Evolutionary conservation across 345 rosid species (phyloP).

Genomic region (Boechera divaricarpa): DNA sequence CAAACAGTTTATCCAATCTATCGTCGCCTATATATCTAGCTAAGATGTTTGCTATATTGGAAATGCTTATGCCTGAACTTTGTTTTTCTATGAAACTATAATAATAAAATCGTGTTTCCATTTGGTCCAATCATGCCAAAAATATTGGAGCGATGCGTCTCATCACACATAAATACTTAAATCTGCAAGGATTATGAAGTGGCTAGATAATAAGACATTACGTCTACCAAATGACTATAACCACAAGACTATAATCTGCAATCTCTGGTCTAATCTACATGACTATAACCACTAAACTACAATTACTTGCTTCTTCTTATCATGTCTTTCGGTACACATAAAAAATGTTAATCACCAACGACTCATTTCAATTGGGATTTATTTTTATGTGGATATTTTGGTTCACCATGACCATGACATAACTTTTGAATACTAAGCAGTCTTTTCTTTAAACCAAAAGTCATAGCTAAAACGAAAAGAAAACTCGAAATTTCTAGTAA

Average conservation of each 20-base stretch:
- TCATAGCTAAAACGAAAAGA: constrained; percentile 10
- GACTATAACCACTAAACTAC: background rate
- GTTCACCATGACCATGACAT: constrained; percentile 17
- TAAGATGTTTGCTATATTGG: constrained; percentile 1
- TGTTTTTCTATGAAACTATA: background rate
- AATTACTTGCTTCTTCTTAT: background rate
- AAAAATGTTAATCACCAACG: background rate
- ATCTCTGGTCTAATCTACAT: constrained; percentile 5
- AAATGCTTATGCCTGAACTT: background rate
- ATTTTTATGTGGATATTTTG: background rate
- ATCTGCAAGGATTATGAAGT: background rate
- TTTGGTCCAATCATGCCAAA: background rate
- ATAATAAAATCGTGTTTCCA: background rate
- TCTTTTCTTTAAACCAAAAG: constrained; percentile 16
- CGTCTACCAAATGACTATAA: background rate
- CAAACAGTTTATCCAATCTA: background rate
- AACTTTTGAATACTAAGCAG: constrained; percentile 11
- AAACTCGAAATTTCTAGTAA: constrained; percentile 18
- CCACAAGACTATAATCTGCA: background rate
- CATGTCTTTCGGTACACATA: background rate
- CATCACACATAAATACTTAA: background rate
- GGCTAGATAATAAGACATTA: background rate
- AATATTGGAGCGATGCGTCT: background rate
- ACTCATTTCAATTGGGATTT: constrained; percentile 10
- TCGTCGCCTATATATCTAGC: background rate